Percentiles rank a stretch among this genome's conserved stretches.
Evolutionary conservation across 306 rosid species (phyloP).

Genomic region (Quercus engelmannii): DNA sequence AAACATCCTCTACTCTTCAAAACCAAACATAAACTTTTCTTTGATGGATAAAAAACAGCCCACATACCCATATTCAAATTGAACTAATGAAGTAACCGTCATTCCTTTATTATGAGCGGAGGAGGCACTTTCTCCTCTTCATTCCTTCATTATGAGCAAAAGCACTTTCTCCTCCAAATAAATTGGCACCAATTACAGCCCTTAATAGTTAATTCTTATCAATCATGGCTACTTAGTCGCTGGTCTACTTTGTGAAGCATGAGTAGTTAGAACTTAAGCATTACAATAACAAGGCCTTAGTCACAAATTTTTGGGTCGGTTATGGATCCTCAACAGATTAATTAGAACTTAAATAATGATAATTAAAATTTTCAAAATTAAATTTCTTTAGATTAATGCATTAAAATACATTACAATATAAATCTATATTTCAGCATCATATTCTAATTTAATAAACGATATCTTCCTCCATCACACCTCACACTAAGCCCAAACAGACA

Average conservation of each 20-base stretch:
- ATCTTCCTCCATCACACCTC: not conserved
- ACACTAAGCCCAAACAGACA: not conserved
- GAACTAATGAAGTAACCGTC: not conserved
- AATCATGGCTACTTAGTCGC: not conserved
- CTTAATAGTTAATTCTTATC: not conserved
- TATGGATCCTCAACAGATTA: not conserved
- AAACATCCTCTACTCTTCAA: not conserved
- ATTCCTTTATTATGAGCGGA: no score
- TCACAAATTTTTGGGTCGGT: no score
- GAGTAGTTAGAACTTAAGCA: not conserved
- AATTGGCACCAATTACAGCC: not conserved
- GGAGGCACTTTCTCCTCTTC: not conserved
- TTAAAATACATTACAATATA: not conserved
- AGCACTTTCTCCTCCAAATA: not conserved
- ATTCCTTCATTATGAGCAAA: not conserved
- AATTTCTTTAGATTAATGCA: not conserved
- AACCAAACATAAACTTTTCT: not conserved
- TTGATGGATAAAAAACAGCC: not conserved
- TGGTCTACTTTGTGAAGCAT: not conserved
- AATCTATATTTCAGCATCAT: not conserved
- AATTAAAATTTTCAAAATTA: not conserved
- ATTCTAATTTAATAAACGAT: not conserved
- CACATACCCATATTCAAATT: not conserved
- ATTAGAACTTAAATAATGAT: not conserved
- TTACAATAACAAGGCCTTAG: no score